Evolutionary conservation across 179 eudicot genomes (phyloP), one percentile per base, ranked within the genome.

Genomic region (Amaranthus tricolor): DNA sequence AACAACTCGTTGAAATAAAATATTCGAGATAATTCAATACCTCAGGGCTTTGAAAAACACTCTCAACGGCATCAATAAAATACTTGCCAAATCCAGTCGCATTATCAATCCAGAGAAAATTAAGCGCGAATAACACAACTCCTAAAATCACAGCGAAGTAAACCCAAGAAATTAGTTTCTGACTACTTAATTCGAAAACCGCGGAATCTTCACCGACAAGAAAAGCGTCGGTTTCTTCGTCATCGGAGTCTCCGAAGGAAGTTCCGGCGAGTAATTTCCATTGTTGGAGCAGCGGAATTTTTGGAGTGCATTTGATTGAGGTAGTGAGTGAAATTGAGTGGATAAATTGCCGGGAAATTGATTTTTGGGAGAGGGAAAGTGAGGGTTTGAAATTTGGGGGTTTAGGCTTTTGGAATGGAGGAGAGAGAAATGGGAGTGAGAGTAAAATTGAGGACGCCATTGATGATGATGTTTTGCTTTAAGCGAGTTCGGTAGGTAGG

Each of bases 181-280:
- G 98, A 49, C 84, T 69, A 57, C 84, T 75, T 6, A 92, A 77
- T 8, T 89, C 89, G 63, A 94, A 94, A 47, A 76, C 86, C 8
- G 97, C 98, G 0, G 98, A 88, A 68, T 94, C 96, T 76, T 94
- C 98, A 5, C 96, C 98, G 10, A 90, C 78, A 50, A 88, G 69
- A 14, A 44, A 71, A 31, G 79, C 77, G 4, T 44, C 44, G 31
- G 78, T 50, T 56, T 19, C 24, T 19, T 49, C 88, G 24, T 79
- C 9, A 43, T 79, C 84, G 9, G 79, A 76, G n/a, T 87, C 88
- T 3, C 90, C 85, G 20, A 84, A 6, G 7, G 83, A 78, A 53
- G 81, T 56, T 4, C 89, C 80, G 73, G 84, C 86, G 71, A 73
- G 66, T 8, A 82, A 63, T 69, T 48, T 73, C 10, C 45, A 45